Conservation (phyloP, 352 stramenopile species). For the Phytophthora fragariae region DNA sequence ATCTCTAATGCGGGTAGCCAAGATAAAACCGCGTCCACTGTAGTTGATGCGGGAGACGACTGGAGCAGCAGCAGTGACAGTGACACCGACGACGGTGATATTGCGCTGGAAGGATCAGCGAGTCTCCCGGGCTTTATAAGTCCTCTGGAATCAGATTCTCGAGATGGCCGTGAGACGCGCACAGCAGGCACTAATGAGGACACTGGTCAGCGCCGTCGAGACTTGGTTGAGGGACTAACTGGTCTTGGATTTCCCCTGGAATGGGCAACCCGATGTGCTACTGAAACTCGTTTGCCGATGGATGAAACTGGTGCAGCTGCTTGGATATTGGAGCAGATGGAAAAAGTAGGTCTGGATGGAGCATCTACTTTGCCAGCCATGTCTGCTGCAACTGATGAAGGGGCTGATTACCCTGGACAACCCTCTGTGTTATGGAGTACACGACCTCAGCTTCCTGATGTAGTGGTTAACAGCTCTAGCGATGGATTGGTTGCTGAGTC, state of each 20-base stretch:
- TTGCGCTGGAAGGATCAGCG: conserved; percentile 13
- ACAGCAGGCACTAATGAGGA: conserved; percentile 16
- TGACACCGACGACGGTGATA: conserved; percentile 35
- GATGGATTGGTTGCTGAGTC: conserved; percentile 16
- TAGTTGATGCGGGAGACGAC: conserved; percentile 1
- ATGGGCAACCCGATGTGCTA: conserved; percentile 73
- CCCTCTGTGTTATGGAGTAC: conserved; percentile 13
- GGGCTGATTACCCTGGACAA: not conserved
- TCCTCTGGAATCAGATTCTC: not conserved
- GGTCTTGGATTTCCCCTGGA: conserved; percentile 87
- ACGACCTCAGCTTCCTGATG: conserved; percentile 22
- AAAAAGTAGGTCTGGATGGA: conserved; percentile 54
- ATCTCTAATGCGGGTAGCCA: not conserved
- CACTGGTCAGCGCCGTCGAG: conserved; percentile 37
- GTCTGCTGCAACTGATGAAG: conserved; percentile 11
- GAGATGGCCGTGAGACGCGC: conserved; percentile 13
- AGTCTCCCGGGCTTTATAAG: not conserved
- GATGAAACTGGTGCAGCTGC: conserved; percentile 79
- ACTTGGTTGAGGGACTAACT: conserved; percentile 81
- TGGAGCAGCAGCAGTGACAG: conserved; percentile 32
- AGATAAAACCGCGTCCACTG: conserved; percentile 2
- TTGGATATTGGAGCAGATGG: conserved; percentile 94
- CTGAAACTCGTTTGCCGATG: conserved; percentile 50
- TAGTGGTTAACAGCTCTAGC: conserved; percentile 18
- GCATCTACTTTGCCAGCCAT: conserved; percentile 1